Base-by-base conservation (phyloP, 768 basidiomycete genomes). In the Xanthoconium purpureum region DNA sequence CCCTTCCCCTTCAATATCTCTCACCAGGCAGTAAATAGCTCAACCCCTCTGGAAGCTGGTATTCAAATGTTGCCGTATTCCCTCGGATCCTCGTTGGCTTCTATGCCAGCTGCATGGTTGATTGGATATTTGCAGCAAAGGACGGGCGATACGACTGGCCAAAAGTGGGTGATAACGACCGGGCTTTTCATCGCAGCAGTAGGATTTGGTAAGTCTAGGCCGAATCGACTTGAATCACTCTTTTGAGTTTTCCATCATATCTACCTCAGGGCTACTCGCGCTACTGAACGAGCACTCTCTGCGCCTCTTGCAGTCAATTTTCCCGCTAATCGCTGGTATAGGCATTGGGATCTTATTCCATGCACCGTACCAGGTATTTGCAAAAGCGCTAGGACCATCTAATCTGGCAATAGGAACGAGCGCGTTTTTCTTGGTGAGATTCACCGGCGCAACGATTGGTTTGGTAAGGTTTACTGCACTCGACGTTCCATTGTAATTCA, bases 341-440 rank as follows among this genome's bases (percentile, higher is more conserved):
- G 91, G 91, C 11, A 67, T 94, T 55, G 91, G 91, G 38, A 85
- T 92, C 82, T 74, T 92, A 29, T 91, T 92, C 71, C 90, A 92
- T 66, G 85, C 90, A 1, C 91, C 91, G 9, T 91, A 90, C 65
- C 89, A 91, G 66, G 80, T 91, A 10, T 89, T 93, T 67, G 82
- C 82, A 47, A 79, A 78, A 56, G 82, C 85, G 13, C 70, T 93
- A 36, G 79, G 81, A 54, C 80, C 84, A 8, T 74, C 79, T 46
- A 85, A 91, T 61, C 69, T 91, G 50, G 90, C 91, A 5, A 80
- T 84, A 20, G 88, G 89, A 32, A 94, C 91, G 11, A 87, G 89
- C 65, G 90, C 89, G 12, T 94, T 93, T 71, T 93, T 94, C 73
- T 78, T 93, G 53, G 89, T 91, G 44, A 81, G 91, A 43, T 93